Conservation (phyloP, 306 rosid genomes). For the Chamaecrista fasciculata region DNA sequence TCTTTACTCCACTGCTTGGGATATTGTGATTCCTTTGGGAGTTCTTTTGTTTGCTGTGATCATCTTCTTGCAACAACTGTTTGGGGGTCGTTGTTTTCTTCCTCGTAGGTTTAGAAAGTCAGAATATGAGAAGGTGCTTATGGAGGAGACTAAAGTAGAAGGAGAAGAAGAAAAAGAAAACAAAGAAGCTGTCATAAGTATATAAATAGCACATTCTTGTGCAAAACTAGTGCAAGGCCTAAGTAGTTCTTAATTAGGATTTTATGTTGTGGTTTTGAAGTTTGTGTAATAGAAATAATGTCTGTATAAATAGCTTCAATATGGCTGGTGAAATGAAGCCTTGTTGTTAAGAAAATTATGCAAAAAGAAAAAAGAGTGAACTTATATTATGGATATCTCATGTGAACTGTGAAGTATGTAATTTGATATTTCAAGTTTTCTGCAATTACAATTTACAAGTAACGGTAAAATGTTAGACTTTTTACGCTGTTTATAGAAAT, state of each 20-base stretch:
- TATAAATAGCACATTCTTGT: neutral
- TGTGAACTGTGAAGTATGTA: neutral
- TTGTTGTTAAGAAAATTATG: neutral
- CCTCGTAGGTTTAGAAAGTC: neutral
- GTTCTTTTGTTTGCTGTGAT: constrained; percentile 35
- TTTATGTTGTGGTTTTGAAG: neutral
- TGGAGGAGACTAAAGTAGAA: neutral
- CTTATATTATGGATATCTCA: neutral
- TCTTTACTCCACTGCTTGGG: constrained; percentile 40
- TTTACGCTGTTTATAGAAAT: too few species aligned
- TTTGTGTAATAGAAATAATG: neutral
- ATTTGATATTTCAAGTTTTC: too few species aligned
- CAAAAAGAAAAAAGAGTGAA: neutral
- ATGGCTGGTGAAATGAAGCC: neutral
- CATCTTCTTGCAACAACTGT: constrained; percentile 18
- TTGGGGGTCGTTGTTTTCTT: neutral
- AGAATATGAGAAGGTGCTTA: neutral
- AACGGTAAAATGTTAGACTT: too few species aligned
- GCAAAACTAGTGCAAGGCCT: neutral
- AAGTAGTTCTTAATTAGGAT: neutral
- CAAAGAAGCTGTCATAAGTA: neutral
- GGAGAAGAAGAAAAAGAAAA: neutral
- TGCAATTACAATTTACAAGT: too few species aligned
- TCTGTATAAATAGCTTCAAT: neutral
- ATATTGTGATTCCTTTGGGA: constrained; percentile 32